Base-by-base conservation (phyloP, 495 filamentous ascomycete genomes). In the Aspergillus mulundensis region DNA sequence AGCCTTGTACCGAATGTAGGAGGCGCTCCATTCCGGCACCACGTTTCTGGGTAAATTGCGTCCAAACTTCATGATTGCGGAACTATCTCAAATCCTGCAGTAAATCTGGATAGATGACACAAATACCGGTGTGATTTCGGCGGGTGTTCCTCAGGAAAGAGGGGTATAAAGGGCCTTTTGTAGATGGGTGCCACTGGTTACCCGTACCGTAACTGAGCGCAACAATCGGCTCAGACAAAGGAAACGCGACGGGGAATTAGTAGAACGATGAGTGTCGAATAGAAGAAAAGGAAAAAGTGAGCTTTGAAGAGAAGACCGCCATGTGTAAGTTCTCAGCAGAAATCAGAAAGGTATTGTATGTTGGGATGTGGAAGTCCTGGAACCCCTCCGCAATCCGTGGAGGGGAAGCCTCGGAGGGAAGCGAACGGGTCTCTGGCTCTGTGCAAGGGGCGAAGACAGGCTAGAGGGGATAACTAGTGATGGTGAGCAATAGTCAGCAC, bases 1-100 rank as follows among this genome's bases (percentile, higher is more conserved):
- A 36, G 86, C 82, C 70, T 97, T 97, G 79, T 98, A 98, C 68
- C 95, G 87, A 75, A 98, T 95, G 65, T 98, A 98, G 16, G 81
- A 84, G 32, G 85, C 73, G 53, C 92, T 88, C 92, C 92, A 98
- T 73, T 98, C 94, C 11, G 94, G 94, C 53, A 97, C 94, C 66
- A 96, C 91, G 67, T 96, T 95, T 39, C 93, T 87, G 12, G 91
- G 79, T 49, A 98, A 81, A 75, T 85, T 89, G 73, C 81, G 83
- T 48, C 88, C 87, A 64, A 93, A 93, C 77, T 93, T 93, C 89
- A 93, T 92, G 0, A 48, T 76, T 70, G 38, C 39, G 23, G n/a
- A 15, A 45, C 23, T 40, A 38, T 21, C 15, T 19, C 16, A 41
- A 39, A 48, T 15, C 34, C 39, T 23, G 38, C 39, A 25, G 38